phyloP scores from a whole-genome alignment of 2,329 filamentous ascomycete genomes.

The Colletotrichum siamense region DNA sequence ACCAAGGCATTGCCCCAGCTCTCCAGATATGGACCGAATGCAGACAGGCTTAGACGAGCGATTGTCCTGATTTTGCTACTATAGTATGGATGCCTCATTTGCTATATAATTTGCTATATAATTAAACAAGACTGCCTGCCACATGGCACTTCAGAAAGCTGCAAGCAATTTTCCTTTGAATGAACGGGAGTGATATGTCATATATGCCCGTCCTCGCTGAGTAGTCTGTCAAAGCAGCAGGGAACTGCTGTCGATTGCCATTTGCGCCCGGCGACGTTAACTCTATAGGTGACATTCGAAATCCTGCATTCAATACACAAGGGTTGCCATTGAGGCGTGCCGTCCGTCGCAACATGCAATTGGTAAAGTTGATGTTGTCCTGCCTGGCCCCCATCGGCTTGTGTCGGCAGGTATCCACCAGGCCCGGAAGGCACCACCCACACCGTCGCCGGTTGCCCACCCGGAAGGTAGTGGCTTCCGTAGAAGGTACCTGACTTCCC shows the following conservation, averaged over 20 bases:
- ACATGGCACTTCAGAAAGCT: neutral
- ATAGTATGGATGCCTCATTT: neutral
- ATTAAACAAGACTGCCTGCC: too few relatives aligned
- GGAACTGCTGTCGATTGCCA: neutral
- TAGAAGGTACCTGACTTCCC: neutral
- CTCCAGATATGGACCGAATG: neutral
- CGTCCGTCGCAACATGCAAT: neutral
- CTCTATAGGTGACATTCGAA: neutral
- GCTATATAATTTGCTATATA: neutral
- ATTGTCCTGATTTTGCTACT: neutral
- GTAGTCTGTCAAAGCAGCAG: neutral
- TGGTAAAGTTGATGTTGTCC: too few relatives aligned
- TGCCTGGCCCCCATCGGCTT: neutral
- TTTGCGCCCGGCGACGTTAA: neutral
- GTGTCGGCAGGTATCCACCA: neutral
- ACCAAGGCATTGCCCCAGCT: neutral
- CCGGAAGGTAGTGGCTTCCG: neutral
- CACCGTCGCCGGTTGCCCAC: neutral
- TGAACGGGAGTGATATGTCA: neutral
- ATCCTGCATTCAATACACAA: neutral
- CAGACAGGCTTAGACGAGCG: neutral
- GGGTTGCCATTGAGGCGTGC: neutral
- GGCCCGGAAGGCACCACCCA: neutral
- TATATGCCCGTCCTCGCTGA: neutral
- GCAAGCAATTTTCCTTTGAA: neutral